Base-by-base conservation (phyloP, 176 grass and related monocot species). In the Aegilops speltoides region DNA sequence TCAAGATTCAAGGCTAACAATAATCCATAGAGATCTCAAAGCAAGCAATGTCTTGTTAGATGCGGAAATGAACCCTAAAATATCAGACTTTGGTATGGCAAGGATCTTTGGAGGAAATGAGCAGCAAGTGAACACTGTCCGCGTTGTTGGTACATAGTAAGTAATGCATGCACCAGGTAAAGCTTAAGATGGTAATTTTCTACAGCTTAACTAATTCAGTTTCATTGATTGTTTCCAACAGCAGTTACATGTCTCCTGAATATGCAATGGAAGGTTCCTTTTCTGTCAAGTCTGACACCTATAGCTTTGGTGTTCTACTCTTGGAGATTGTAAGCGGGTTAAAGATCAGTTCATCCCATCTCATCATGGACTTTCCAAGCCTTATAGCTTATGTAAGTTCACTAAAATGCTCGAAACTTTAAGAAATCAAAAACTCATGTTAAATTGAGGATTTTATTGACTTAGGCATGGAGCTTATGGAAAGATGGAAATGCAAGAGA, bases 401-500 rank as follows among this genome's bases (percentile, higher is more conserved):
- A 10, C 22, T 22, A 4, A 1, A 46, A 77, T 68, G 2, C 34
- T 14, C 22, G 33, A 77, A 12, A 22, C 23, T 66, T 78, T 23
- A 68, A 46, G 37, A 45, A 4, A 50, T 66, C 5, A n/a, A 57
- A 46, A 22, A 54, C 4, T 41, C 29, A 57, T 10, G 4, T n/a
- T 54, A 20, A 60, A 23, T 31, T 61, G 29, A 89, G 9, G 33
- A 54, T 80, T 89, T 56, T 4, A 85, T 71, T 81, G 46, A 3
- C 15, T 36, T 79, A 95, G 90, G 80, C 91, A 65, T 95, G 93
- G 88, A 80, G 36, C 13, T 63, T 89, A 38, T 95, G 93, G 88
- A 54, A 77, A 71, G 83, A 84, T 60, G 84, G 74, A 54, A 89
- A 74, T 10, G n/a, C 54, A 36, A 73, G 31, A 7, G 82, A 88